Base-by-base conservation (phyloP, 225 moss, liverwort and hornwort genomes). In the Physcomitrium patens region DNA sequence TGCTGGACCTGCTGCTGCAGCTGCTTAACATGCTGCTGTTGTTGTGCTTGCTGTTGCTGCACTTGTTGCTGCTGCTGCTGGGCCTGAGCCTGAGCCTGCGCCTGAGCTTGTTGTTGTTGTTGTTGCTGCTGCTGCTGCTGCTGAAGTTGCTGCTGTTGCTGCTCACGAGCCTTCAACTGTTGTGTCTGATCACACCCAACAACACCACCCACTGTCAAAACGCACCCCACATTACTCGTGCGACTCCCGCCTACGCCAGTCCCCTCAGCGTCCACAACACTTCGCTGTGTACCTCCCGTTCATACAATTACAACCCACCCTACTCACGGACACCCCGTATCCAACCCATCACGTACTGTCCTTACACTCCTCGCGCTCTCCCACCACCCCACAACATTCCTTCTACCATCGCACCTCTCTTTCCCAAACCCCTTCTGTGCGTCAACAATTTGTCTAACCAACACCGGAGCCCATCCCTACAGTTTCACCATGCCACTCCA, bases 1-100 rank as follows among this genome's bases (percentile, higher is more conserved):
- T 80, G 83, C 46, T 89, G 89, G 1, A 41, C 79, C 50, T 86
- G 89, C 67, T 90, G 93, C 37, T 92, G 95, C 65, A 83, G 86
- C 70, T 86, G 86, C 75, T 83, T 68, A 49, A 13, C 66, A 48
- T 80, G 79, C 31, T 37, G 31, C 31, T 37, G 31, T 37, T 37
- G 31, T 44, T 80, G 86, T 28, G 84, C 83, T 22, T 87, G 86
- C 1, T 65, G 74, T 65, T 89, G 89, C 57, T 84, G 86, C 24
- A 81, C 84, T 51, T 86, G 87, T 9, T 37, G 31, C 31, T 37
- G 31, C 31, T 37, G 31, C 31, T 37, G 31, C 31, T 37, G 31
- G 2, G 31, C 31, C 31, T 37, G 31, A 4, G 7, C 31, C 31
- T 37, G 31, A 37, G 61, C 77, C 68, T 87, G 87, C n/a, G n/a